Base-by-base conservation (phyloP, 139 green algal genomes). In the Deuterostichococcus epilithicus region DNA sequence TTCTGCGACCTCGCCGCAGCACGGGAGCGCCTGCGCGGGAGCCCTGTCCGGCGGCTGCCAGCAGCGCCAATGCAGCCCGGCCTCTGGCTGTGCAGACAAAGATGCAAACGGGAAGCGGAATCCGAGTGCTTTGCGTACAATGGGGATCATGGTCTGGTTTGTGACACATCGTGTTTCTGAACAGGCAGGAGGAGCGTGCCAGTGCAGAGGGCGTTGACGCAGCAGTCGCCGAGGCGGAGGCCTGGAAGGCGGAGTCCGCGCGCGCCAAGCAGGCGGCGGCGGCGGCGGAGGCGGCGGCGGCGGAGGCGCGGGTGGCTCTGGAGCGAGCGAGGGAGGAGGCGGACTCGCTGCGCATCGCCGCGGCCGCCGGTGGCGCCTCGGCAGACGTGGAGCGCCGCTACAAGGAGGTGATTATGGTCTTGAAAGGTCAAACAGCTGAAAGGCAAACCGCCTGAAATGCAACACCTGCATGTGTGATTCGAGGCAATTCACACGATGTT, bases 301-400 rank as follows among this genome's bases (percentile, higher is more conserved):
- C 67, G 37, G 30, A 60, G 34, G 79, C 81, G 5, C 34, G 75
- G 63, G 38, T 42, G 63, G 81, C 72, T 5, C 65, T 74, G 34
- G 71, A 71, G 30, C 65, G 78, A 10, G 77, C 83, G 28, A 60
- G 78, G 32, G 82, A 82, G 36, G 77, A 85, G 63, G 68, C 75
- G 32, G 69, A 76, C 1, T 52, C 59, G 5, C 52, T 90, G 59
- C 42, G 73, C 65, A 26, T 59, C 28, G 77, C 92, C 78, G 39
- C 83, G 36, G 72, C 70, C 39, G 25, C 75, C 44, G 68, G 60
- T 5, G 76, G 78, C 52, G 84, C 88, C 36, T 58, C 73, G 3
- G 52, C 73, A 10, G 75, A 90, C 60, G 79, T 94, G 35, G 83
- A 92, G 81, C 73, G 66, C 34, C 78, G 80, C 39, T 75, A 84